Conservation (phyloP, 768 basidiomycete genomes). For the Strobilomyces echinocephalus region DNA sequence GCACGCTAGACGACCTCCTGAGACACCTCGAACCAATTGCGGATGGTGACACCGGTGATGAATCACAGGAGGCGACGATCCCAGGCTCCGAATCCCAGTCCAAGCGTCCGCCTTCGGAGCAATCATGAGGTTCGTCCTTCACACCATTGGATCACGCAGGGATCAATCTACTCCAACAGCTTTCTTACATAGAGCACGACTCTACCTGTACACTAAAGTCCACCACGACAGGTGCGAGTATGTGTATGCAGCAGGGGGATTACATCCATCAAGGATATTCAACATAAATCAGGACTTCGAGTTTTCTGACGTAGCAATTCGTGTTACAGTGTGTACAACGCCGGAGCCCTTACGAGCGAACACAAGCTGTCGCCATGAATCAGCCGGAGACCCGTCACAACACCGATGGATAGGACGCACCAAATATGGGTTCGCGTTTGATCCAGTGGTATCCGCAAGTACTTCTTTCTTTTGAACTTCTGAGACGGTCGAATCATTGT, state of each 20-base stretch:
- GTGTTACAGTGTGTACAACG: conserved; percentile 77
- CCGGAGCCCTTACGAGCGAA: conserved; percentile 77
- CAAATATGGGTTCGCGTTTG: conserved; percentile 85
- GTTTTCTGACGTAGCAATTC: conserved; percentile 38
- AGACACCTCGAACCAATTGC: conserved; percentile 35
- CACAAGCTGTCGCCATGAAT: conserved; percentile 53
- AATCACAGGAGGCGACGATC: not conserved
- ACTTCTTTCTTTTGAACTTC: conserved; percentile 78
- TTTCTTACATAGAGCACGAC: conserved; percentile 12
- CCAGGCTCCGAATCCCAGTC: conserved; percentile 1
- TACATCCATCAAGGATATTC: conserved; percentile 26
- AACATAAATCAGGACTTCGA: conserved; percentile 25
- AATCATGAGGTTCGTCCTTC: conserved; percentile 15
- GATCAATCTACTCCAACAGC: not conserved
- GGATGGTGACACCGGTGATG: not conserved
- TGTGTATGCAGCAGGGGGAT: conserved; percentile 11
- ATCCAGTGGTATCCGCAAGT: conserved; percentile 84
- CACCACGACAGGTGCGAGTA: conserved; percentile 4
- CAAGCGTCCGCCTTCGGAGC: not conserved
- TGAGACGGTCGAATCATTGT: conserved; percentile 87
- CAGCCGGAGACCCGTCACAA: not conserved
- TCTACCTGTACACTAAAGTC: conserved; percentile 11
- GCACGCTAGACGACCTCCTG: conserved; percentile 53
- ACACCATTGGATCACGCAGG: not conserved
- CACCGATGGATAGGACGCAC: conserved; percentile 39